These are phyloP conservation scores for Suhomyces pyralidae DNA, from an alignment of 805 yeast genomes.

Conservation along the genomic window DNA sequence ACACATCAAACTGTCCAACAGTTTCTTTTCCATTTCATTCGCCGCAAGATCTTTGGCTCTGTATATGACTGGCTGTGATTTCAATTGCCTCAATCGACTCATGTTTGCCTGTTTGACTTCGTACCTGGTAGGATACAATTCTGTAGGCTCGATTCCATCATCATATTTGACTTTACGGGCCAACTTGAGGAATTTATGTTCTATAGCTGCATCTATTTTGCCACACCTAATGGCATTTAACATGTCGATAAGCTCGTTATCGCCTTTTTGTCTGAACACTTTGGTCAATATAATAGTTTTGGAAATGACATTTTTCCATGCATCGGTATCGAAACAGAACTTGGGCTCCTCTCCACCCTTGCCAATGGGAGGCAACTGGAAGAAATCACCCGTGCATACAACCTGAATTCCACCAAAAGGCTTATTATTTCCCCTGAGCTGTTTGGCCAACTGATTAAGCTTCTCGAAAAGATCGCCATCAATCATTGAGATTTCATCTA, in stretches of 20 bases:
- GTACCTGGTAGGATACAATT: slow-evolving; percentile 76
- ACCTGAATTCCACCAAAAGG: slow-evolving; percentile 97
- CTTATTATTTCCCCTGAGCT: slow-evolving; percentile 42
- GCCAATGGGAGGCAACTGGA: slow-evolving; percentile 88
- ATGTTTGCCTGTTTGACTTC: slow-evolving; percentile 81
- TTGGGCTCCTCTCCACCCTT: slow-evolving; percentile 26
- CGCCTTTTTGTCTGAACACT: slow-evolving; percentile 89
- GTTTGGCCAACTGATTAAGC: slow-evolving; percentile 65
- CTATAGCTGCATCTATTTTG: slow-evolving; percentile 48
- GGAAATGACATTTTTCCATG: slow-evolving; percentile 65
- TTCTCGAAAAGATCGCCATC: slow-evolving; percentile 77
- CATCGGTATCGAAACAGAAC: slow-evolving; percentile 72
- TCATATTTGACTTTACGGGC: slow-evolving; percentile 55
- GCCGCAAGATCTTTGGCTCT: slow-evolving; percentile 35
- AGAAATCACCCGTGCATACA: slow-evolving; percentile 91
- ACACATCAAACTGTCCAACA: slow-evolving; percentile 68
- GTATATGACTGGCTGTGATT: slow-evolving; percentile 46
- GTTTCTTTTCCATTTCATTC: slow-evolving; percentile 18
- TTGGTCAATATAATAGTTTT: slow-evolving; percentile 68
- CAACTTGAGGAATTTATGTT: slow-evolving; percentile 48
- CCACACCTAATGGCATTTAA: slow-evolving; percentile 81
- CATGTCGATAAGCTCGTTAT: slow-evolving; percentile 68
- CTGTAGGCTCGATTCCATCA: slow-evolving; percentile 87
- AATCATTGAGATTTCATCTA: slow-evolving; percentile 95
- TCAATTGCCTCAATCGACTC: slow-evolving; percentile 36